These are phyloP conservation scores for Trichocomaceae sp. DNA, from an alignment of 2,329 filamentous ascomycete species.

Conservation along the genomic window DNA sequence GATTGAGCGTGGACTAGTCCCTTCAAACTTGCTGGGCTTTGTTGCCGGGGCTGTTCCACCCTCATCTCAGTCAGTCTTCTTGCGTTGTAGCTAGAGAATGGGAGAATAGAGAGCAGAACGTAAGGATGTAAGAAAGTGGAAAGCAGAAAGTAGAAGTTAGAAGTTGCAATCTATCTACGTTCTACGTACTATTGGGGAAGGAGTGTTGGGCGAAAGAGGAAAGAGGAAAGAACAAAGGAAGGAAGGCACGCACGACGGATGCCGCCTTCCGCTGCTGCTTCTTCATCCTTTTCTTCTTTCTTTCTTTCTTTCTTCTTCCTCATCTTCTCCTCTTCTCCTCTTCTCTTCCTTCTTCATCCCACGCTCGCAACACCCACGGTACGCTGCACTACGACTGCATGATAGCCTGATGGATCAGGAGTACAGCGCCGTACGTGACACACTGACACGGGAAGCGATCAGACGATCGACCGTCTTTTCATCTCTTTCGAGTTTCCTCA, in stretches of 20 bases:
- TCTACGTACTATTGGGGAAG: neutral
- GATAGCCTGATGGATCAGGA: neutral
- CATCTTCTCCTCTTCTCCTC: neutral
- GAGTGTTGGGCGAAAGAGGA: neutral
- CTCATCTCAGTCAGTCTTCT: too few relatives aligned
- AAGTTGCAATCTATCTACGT: too few relatives aligned
- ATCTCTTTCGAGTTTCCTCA: slow-evolving; percentile 7
- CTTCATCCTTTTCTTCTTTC: neutral
- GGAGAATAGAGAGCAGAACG: too few relatives aligned
- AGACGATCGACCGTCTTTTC: slow-evolving; percentile 1
- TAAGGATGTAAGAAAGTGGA: too few relatives aligned
- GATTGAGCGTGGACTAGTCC: too few relatives aligned
- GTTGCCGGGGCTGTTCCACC: too few relatives aligned
- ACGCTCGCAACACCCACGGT: neutral
- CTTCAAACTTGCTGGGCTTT: too few relatives aligned
- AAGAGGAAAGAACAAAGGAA: too few relatives aligned
- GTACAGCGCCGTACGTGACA: slow-evolving; percentile 2
- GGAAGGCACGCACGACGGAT: neutral
- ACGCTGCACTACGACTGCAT: neutral
- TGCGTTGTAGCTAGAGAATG: too few relatives aligned
- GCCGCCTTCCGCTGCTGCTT: neutral
- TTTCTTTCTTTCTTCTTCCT: neutral
- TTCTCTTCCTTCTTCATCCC: neutral
- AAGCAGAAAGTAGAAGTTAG: too few relatives aligned
- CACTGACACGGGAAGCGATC: slow-evolving; percentile 1